Base-by-base conservation (phyloP, 345 rosid species). In the Pseudoturritis turrita region DNA sequence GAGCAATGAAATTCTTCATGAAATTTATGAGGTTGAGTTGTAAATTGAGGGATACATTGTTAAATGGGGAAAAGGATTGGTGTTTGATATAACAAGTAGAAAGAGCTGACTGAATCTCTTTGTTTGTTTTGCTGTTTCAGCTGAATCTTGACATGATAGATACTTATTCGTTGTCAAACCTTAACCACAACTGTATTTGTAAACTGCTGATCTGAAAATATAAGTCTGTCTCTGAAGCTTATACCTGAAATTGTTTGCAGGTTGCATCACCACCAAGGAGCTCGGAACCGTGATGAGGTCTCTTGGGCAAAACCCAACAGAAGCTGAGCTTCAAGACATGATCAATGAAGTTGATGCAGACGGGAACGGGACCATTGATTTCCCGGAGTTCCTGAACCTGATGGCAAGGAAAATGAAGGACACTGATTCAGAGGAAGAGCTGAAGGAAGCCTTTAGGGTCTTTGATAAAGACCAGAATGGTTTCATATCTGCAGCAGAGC, bases 381-480 rank as follows among this genome's bases (percentile, higher is more conserved):
- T 84, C 65, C 87, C 87, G 0, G 87, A 84, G 81, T 84, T 84
- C 62, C 77, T 84, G 28, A 84, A 84, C 82, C 72, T 84, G 62
- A 84, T 84, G 87, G 87, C 87, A 2, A 72, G 85, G 77, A 84
- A 84, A 68, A 84, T 84, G 87, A 84, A 84, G 60, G 87, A 84
- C 70, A 84, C 87, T 11, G 87, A 84, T 53, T 84, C 87, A 0
- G 87, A 82, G 79, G 87, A 84, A 65, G 87, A 84, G 83, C 83
- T 84, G 2, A 84, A 84, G 68, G 87, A 84, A 75, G 87, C 85
- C 25, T 84, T 84, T 29, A 72, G 87, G 72, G 85, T 82, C 4
- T 84, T 80, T 10, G 87, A 84, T 29, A 82, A 82, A 75, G 87
- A 84, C 47, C 87, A 84, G 81, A 84, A 84, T 28, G 87, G 87